Evolutionary conservation across 2,329 filamentous ascomycete species (phyloP).

Genomic region (Sporothrix humicola): DNA sequence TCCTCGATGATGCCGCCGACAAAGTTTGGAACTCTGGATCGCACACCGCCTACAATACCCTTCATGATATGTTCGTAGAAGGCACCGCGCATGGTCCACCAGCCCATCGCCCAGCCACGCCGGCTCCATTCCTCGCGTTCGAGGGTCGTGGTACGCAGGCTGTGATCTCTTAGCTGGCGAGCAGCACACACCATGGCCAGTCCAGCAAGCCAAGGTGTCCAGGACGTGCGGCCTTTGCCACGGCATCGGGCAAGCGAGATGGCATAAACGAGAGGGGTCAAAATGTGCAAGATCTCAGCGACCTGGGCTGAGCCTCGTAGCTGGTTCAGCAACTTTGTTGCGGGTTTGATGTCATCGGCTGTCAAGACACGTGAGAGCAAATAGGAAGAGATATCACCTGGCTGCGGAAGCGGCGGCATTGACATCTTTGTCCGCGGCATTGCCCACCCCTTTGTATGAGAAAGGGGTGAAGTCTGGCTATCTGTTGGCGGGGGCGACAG

Average conservation of each 20-base stretch:
- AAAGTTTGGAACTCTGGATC: slow-evolving; percentile 78
- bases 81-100: slow-evolving; percentile 97
- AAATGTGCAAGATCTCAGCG: slow-evolving; percentile 89
- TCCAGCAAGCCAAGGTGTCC: slow-evolving; percentile 91
- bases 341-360: slow-evolving; percentile 94
- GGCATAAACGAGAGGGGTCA: slow-evolving; percentile 87
- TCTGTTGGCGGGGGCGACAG: slow-evolving; percentile 38
- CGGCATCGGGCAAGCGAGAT: slow-evolving; percentile 69
- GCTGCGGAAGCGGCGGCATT: slow-evolving; percentile 80
- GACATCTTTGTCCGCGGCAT: slow-evolving; percentile 95
- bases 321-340: slow-evolving; percentile 81
- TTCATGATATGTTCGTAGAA: slow-evolving; percentile 94
- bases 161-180: slow-evolving; percentile 77
- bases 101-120: slow-evolving; percentile 86
- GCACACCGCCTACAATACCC: slow-evolving; percentile 72
- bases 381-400: slow-evolving; percentile 83
- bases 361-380: slow-evolving; percentile 89
- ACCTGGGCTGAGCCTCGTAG: slow-evolving; percentile 74
- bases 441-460: slow-evolving; percentile 70
- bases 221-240: slow-evolving; percentile 58
- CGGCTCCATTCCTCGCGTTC: slow-evolving; percentile 90
- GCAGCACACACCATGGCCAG: slow-evolving; percentile 85
- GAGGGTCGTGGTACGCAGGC: slow-evolving; percentile 80
- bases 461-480: slow-evolving; percentile 36
- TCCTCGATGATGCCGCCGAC: slow-evolving; percentile 88